These are phyloP conservation scores for Globomyces sp. DNA, from an alignment of 371 early-diverging fungal species.

Conservation along the genomic window DNA sequence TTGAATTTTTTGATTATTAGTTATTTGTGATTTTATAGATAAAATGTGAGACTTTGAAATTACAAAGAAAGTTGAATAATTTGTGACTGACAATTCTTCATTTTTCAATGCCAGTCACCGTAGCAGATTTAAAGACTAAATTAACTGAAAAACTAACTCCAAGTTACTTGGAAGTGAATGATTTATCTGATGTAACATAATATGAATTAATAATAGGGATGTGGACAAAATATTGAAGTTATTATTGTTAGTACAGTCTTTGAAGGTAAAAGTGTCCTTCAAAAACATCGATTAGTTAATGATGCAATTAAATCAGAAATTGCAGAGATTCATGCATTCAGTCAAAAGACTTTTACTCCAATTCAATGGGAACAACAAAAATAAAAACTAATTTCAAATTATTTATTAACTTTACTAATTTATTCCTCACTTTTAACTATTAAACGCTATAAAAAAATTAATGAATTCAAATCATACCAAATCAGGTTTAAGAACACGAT, in stretches of 20 bases:
- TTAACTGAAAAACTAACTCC: constrained; percentile 13
- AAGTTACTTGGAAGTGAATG: constrained; percentile 9
- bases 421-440: no score
- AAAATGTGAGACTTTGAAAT: no score
- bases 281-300: constrained; percentile 17
- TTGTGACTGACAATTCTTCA: no score
- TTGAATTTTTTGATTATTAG: no score
- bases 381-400: not conserved
- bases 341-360: constrained; percentile 18
- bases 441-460: no score
- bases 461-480: not conserved
- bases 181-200: not conserved
- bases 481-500: constrained; percentile 10
- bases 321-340: constrained; percentile 14
- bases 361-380: constrained; percentile 1
- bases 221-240: constrained; percentile 17
- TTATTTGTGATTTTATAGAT: no score
- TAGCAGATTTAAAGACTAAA: constrained; percentile 1
- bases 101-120: constrained; percentile 2
- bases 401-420: no score
- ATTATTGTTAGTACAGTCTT: constrained; percentile 9
- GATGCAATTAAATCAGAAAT: constrained; percentile 17
- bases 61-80: no score
- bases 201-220: not conserved
- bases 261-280: constrained; percentile 3